phyloP scores from a whole-genome alignment of 306 rosid species.

The barrel medic (Medicago truncatula) region MtrunA17r5.0-ANR NC_053045.1:51695001-51695500 shows the following conservation, averaged over 20 bases:
- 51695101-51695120: too few relatives aligned
- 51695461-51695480: slow-evolving; percentile 1
- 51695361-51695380: background rate
- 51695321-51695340: background rate
- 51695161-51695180: too few relatives aligned
- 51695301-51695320: background rate
- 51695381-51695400: background rate
- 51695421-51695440: background rate
- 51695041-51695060: too few relatives aligned
- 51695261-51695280: too few relatives aligned
- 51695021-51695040: too few relatives aligned
- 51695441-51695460: background rate
- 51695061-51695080: too few relatives aligned
- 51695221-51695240: background rate
- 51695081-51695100: too few relatives aligned
- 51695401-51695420: background rate
- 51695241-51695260: background rate
- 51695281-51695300: background rate
- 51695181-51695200: too few relatives aligned
- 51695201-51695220: too few relatives aligned
- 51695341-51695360: background rate
- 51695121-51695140: too few relatives aligned
- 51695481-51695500: background rate
- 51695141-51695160: too few relatives aligned
- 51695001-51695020: too few relatives aligned